Evolutionary conservation across 1,284 basidiomycete species (phyloP), one percentile per base, ranked within the genome.

Genomic region (Amylostereum chailletii): DNA sequence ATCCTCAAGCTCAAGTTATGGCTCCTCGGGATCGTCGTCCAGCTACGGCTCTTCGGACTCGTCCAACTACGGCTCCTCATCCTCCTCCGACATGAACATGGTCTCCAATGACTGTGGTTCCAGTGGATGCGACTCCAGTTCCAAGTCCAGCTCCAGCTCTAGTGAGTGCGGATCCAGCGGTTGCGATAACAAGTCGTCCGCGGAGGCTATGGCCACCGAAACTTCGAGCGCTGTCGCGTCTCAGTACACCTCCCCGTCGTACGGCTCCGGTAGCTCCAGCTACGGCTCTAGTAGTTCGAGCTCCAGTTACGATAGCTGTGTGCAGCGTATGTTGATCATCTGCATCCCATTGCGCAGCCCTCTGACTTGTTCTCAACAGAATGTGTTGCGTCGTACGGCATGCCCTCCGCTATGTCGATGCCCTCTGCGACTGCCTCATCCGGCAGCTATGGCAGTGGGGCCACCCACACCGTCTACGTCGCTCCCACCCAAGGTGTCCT

Each of bases 401-500:
- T 66, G 6, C 65, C 73, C 11, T 58, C 70, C 36, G 60, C 66
- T 39, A 60, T 71, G 5, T 72, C 72, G 55, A 64, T 67, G 31
- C 67, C 76, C 4, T 64, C 74, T 19, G 61, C 73, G 27, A 63
- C 71, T 34, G 50, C 53, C 57, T 60, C 53, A 3, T 62, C 57
- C 55, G 67, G 67, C 49, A 66, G 62, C 62, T 58, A 50, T 32
- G 76, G 76, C 47, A 66, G 42, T 42, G 81, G 83, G 50, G 71
- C 69, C 36, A 85, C 82, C 19, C 78, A 83, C 68, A 86, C 83
- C 40, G 76, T 89, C 61, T 78, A 84, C 57, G 86, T 88, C 51
- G 85, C 85, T 11, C 85, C 85, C 34, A 76, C 77, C 3, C 76
- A 85, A 62, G 85, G 84, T 66, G 79, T 87, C 53, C 71, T 87